These are phyloP conservation scores for Suhomyces ambrosiae DNA, from an alignment of 1,139 yeast genomes.

Conservation along the genomic window DNA sequence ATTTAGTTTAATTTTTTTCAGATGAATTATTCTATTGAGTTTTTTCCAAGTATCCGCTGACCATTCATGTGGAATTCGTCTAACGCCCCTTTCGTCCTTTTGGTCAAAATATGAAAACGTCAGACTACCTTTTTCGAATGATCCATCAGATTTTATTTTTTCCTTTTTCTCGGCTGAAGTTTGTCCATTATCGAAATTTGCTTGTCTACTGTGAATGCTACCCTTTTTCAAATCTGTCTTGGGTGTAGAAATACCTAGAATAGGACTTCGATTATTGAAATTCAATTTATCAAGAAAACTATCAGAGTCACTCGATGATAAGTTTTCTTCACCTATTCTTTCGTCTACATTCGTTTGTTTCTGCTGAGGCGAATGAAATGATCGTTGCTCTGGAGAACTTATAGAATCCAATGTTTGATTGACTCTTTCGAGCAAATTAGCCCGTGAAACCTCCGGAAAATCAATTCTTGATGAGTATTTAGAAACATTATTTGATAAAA, in stretches of 20 bases:
- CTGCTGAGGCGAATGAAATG: background rate
- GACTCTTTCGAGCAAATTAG: constrained; percentile 18
- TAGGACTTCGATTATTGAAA: constrained; percentile 12
- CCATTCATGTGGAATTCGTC: constrained; percentile 11
- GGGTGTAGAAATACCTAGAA: constrained; percentile 17
- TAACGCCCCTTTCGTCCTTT: background rate
- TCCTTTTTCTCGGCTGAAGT: no score
- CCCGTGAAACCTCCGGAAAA: constrained; percentile 15
- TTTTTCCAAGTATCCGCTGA: constrained; percentile 15
- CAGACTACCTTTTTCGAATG: no score
- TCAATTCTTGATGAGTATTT: background rate
- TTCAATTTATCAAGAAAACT: constrained; percentile 10
- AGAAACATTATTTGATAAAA: background rate
- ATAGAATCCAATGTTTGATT: constrained; percentile 21
- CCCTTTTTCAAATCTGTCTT: constrained; percentile 3
- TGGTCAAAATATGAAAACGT: no score
- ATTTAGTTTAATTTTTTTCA: constrained; percentile 15
- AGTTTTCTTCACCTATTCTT: background rate
- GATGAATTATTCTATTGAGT: constrained; percentile 17
- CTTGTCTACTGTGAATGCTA: background rate
- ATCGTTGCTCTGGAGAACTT: constrained; percentile 8
- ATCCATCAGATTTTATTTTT: no score
- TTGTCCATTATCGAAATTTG: background rate
- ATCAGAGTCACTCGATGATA: constrained; percentile 16
- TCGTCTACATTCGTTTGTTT: no score